A percentile compares a stretch with the other conserved stretches of the same genome.
phyloP scores from a whole-genome alignment of 805 yeast genomes.

The Metschnikowia gelsemii region DNA sequence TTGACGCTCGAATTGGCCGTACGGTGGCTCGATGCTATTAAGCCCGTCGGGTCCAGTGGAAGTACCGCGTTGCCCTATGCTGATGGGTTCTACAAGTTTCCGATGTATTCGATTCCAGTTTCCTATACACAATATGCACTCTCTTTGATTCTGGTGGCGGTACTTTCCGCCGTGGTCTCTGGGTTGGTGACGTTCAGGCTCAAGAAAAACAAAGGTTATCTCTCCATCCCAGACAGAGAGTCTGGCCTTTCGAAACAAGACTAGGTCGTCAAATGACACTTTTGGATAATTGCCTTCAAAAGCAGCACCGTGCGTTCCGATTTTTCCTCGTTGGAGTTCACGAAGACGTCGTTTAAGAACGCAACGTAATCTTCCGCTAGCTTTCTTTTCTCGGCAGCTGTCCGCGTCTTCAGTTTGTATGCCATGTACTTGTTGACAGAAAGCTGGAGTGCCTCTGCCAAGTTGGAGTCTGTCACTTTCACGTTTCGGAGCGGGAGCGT shows the following conservation, averaged over 20 bases:
- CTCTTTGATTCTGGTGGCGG: conserved; percentile 23
- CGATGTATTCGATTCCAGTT: conserved; percentile 29
- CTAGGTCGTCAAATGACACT: conserved; percentile 25
- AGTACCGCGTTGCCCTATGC: conserved; percentile 30
- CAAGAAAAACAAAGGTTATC: conserved; percentile 23
- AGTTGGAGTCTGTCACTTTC: conserved; percentile 36
- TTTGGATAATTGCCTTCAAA: conserved; percentile 41
- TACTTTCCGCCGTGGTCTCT: conserved; percentile 26
- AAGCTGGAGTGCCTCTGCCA: conserved; percentile 62
- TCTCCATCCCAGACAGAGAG: conserved; percentile 25
- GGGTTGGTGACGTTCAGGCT: conserved; percentile 28
- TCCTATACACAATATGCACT: conserved; percentile 23
- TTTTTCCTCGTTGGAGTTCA: conserved; percentile 21
- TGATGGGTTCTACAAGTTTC: conserved; percentile 43
- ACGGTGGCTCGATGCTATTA: conserved; percentile 49
- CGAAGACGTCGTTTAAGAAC: conserved; percentile 28
- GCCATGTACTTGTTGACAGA: conserved; percentile 72
- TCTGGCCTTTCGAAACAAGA: conserved; percentile 24
- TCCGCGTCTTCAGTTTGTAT: conserved; percentile 46
- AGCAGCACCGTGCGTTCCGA: conserved; percentile 31
- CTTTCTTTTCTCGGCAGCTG: conserved; percentile 29
- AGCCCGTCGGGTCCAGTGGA: conserved; percentile 20
- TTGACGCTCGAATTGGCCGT: conserved; percentile 57
- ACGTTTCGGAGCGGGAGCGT: conserved; percentile 65
- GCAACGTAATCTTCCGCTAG: conserved; percentile 32